Base-by-base conservation (phyloP, 2,329 filamentous ascomycete species). In the Talaromyces sp. region DNA sequence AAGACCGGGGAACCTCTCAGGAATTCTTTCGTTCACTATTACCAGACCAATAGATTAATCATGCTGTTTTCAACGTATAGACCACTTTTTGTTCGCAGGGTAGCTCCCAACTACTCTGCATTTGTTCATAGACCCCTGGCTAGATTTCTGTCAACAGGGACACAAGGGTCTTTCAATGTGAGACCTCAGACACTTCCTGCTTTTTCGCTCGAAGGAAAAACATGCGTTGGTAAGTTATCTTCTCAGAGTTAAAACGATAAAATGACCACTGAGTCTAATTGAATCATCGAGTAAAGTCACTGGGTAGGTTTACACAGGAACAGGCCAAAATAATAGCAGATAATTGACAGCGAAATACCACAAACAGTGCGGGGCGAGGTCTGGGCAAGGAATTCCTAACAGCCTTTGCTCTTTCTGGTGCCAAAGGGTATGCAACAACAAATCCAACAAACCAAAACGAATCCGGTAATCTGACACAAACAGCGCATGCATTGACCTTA, bases 111-210 rank as follows among this genome's bases (percentile, higher is more conserved):
- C 6, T 30, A 7, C 28, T 44, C 17, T 44, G 13, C 2, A 44
- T 9, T n/a, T n/a, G n/a, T 19, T 9, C 42, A 22, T 44, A 44
- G 17, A 11, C 19, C 42, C 3, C 4, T 22, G 42, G 42, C 5
- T 15, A 44, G 42, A 22, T 44, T n/a, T 87, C 85, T 0, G 78
- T 71, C 0, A 82, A 82, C 0, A 79, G 77, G 13, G 81, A 63
- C 2, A 59, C 83, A 81, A 91, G 85, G 70, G 87, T 91, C 75
- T 83, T 62, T 5, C 30, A 30, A 44, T 25, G 22, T 55, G 27
- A 25, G 19, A 25, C 32, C 58, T 17, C 61, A 58, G 44, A 69
- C 66, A 19, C 57, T 69, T 6, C 65, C 67, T 4, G 51, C 36
- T 30, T 69, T 69, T 55, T 69, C 67, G 2, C 63, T 69, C 11